A percentile compares a stretch with the other conserved stretches of the same genome.
Conservation (phyloP, 495 filamentous ascomycete genomes). For the Penicillium pulvis region DNA sequence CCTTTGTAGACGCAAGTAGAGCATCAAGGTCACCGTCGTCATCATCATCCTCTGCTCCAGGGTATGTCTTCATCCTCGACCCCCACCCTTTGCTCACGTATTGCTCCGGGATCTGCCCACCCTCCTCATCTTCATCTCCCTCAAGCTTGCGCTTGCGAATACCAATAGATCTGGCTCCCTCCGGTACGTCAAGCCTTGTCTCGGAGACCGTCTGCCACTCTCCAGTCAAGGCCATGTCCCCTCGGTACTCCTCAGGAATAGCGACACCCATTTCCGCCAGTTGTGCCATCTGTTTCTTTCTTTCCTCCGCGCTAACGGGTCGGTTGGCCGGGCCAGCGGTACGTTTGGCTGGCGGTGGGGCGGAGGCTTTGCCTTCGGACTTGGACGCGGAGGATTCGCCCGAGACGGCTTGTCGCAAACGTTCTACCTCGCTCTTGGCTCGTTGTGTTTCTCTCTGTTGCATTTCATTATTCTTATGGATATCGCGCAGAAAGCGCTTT, state of each 20-base stretch:
- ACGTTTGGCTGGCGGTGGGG: constrained; percentile 28
- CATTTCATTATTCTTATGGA: constrained; percentile 79
- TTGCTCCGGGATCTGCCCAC: constrained; percentile 63
- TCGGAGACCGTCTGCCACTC: constrained; percentile 81
- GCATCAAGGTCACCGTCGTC: constrained; percentile 66
- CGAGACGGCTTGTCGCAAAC: constrained; percentile 76
- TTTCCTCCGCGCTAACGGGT: constrained; percentile 62
- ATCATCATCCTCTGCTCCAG: constrained; percentile 51
- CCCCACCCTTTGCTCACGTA: constrained; percentile 75
- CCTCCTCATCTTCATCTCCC: constrained; percentile 54
- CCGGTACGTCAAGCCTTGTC: constrained; percentile 48
- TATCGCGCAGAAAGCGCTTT: constrained; percentile 85
- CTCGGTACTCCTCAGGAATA: constrained; percentile 76
- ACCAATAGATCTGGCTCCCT: constrained; percentile 43
- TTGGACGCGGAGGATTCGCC: constrained; percentile 35
- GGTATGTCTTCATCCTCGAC: constrained; percentile 65
- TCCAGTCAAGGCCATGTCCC: constrained; percentile 84
- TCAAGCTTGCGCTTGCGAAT: constrained; percentile 70
- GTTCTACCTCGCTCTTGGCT: constrained; percentile 82
- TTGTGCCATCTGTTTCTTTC: constrained; percentile 84
- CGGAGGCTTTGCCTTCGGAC: constrained; percentile 17
- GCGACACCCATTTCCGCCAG: constrained; percentile 84
- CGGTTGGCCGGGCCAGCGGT: constrained; percentile 23
- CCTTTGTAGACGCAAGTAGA: constrained; percentile 58
- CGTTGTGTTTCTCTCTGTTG: constrained; percentile 75